Evolutionary conservation across 1,139 yeast genomes (phyloP), one percentile per base, ranked within the genome.

Genomic region (Candida sp.): DNA sequence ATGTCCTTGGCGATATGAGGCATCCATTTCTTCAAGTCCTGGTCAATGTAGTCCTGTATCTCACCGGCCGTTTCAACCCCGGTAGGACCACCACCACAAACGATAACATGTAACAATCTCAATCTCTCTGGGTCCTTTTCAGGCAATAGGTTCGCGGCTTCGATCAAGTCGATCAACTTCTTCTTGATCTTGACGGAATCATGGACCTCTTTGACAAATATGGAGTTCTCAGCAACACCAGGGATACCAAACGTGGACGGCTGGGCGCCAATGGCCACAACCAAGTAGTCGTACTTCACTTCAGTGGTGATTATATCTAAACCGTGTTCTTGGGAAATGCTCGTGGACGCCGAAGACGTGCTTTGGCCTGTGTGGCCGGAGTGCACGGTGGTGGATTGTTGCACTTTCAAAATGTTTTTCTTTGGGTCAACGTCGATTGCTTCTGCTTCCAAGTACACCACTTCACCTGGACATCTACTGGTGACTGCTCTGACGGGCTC

Each of bases 61-160:
- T 92, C 98, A 62, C 96, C 97, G 57, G 97, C 97, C 63, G 90
- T 88, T 71, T 91, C 97, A 54, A 91, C 97, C 72, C 97, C 97
- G 47, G 97, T 91, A 64, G 97, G 96, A 54, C 97, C 97, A 66
- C 97, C 97, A 61, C 97, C 97, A 57, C 93, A 94, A 53, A 91
- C 94, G 53, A 91, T 90, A 60, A 91, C 86, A 57, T 87, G 87
- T 61, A 91, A 79, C 61, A 90, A 78, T 67, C 96, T 81, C 75
- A 85, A 84, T 70, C 97, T 83, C 66, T 88, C 94, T 34, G 84
- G 84, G 61, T 88, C 91, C 52, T 82, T 86, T 57, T 78, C 75
- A 42, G 92, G 87, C 67, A 88, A 81, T 63, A 87, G 80, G 57
- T 89, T 84, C 42, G 96, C 96, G 58, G 88, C 86, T 73, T 90